Percentiles rank a stretch among this genome's conserved stretches.
These are phyloP conservation scores for Coccomyxa sp. DNA, from an alignment of 139 green algal genomes.

Conservation along the genomic window DNA sequence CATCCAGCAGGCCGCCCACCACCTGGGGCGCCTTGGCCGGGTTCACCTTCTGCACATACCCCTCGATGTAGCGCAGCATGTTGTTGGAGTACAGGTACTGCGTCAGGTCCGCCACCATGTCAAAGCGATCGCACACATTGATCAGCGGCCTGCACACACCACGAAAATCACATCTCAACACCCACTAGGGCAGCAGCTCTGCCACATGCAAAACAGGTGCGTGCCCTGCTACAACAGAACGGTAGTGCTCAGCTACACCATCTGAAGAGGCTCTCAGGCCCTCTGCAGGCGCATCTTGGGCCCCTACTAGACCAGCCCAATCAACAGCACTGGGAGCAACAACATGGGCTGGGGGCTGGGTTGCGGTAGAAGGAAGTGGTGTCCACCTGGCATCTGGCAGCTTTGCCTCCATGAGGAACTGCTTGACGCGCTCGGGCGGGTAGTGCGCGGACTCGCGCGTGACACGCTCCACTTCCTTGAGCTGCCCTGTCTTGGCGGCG, in stretches of 20 bases:
- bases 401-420: slow-evolving; percentile 99
- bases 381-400: slow-evolving; percentile 85
- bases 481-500: slow-evolving; percentile 79
- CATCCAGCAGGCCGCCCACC: slow-evolving; percentile 94
- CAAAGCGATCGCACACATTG: slow-evolving; percentile 98
- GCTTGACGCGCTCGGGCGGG: slow-evolving; percentile 83
- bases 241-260: not conserved
- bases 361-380: not conserved
- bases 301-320: not conserved
- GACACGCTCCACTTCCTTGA: slow-evolving; percentile 95
- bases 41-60: slow-evolving; percentile 98
- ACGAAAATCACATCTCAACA: not conserved
- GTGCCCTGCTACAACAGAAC: no score
- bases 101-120: slow-evolving; percentile 94
- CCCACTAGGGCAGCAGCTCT: not conserved
- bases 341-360: not conserved
- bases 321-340: not conserved
- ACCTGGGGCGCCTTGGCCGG: slow-evolving; percentile 70
- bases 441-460: slow-evolving; percentile 91
- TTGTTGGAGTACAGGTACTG: slow-evolving; percentile 90
- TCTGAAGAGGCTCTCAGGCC: not conserved
- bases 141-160: slow-evolving; percentile 76
- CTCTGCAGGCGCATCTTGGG: not conserved
- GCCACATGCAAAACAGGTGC: not conserved
- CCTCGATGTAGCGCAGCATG: slow-evolving; percentile 97